These are phyloP conservation scores for Spatholobus suberectus DNA, from an alignment of 306 rosid species.

Conservation along the genomic window DNA sequence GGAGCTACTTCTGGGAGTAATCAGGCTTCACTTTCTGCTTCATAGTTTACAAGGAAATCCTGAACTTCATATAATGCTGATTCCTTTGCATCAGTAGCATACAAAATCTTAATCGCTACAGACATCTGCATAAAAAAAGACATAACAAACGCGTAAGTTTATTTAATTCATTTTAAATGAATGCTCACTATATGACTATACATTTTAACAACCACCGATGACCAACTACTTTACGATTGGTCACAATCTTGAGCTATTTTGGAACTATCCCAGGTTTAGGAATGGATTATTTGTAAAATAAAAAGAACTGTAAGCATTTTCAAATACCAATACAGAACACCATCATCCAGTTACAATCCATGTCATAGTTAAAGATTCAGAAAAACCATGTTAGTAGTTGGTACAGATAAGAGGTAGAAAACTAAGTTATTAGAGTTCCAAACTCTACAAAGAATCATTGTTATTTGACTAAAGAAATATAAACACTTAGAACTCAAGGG, in stretches of 20 bases:
- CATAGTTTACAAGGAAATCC: conserved; percentile 49
- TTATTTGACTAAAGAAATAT: neutral
- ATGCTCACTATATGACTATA: neutral
- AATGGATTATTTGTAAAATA: neutral
- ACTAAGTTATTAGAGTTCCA: neutral
- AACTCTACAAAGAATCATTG: neutral
- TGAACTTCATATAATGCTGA: conserved; percentile 69
- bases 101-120: conserved; percentile 67
- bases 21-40: conserved; percentile 39
- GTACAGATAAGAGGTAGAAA: neutral
- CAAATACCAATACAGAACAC: neutral
- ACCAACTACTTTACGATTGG: conserved; percentile 8
- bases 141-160: neutral
- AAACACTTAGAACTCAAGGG: neutral
- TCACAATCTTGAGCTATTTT: neutral
- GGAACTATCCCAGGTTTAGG: neutral
- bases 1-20: neutral
- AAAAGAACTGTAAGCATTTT: neutral
- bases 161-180: conserved; percentile 2
- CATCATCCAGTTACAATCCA: neutral
- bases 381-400: neutral
- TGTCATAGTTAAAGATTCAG: neutral
- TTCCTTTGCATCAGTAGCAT: conserved; percentile 73
- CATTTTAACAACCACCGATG: conserved; percentile 11
- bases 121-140: conserved; percentile 57